Conservation (phyloP, 345 rosid genomes). For the Syzygium oleosum region DNA sequence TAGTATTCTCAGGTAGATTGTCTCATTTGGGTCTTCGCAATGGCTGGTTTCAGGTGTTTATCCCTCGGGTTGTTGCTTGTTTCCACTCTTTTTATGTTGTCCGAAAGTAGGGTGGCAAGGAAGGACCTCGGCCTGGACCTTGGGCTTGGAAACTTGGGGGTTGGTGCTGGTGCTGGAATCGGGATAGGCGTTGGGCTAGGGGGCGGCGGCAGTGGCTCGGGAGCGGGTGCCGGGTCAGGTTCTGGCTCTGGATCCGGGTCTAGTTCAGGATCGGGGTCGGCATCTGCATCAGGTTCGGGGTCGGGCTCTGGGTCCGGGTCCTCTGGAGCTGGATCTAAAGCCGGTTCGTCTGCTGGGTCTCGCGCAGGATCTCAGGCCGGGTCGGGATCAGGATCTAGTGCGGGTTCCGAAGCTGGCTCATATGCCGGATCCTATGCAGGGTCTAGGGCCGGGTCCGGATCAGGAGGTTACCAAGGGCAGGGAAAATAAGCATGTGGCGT, state of each 20-base stretch:
- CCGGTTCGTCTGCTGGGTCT: slow-evolving; percentile 66
- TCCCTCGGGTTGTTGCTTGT: slow-evolving; percentile 8
- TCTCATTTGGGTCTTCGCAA: background rate
- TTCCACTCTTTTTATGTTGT: background rate
- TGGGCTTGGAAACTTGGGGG: slow-evolving; percentile 26
- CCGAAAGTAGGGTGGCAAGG: slow-evolving; percentile 34
- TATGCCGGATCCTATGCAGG: slow-evolving; percentile 64
- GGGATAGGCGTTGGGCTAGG: slow-evolving; percentile 33
- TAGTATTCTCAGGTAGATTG: background rate
- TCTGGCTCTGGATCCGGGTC: slow-evolving; percentile 16
- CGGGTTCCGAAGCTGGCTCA: slow-evolving; percentile 67
- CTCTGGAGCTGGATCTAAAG: slow-evolving; percentile 49
- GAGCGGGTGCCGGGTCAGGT: slow-evolving; percentile 15
- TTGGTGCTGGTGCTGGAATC: slow-evolving; percentile 29
- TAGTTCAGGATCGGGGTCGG: slow-evolving; percentile 54
- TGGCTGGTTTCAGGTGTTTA: slow-evolving; percentile 6
- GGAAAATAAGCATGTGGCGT: background rate
- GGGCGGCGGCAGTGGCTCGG: slow-evolving; percentile 13
- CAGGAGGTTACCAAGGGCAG: slow-evolving; percentile 10
- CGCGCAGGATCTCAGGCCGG: slow-evolving; percentile 37
- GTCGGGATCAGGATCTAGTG: slow-evolving; percentile 32
- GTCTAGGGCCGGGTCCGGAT: slow-evolving; percentile 61
- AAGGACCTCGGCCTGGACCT: slow-evolving; percentile 47
- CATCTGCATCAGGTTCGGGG: slow-evolving; percentile 56
- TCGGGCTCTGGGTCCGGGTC: slow-evolving; percentile 57